Evolutionary conservation across 2,329 filamentous ascomycete genomes (phyloP), one percentile per base, ranked within the genome.

Genomic region (Tolypocladium guangdongense): DNA sequence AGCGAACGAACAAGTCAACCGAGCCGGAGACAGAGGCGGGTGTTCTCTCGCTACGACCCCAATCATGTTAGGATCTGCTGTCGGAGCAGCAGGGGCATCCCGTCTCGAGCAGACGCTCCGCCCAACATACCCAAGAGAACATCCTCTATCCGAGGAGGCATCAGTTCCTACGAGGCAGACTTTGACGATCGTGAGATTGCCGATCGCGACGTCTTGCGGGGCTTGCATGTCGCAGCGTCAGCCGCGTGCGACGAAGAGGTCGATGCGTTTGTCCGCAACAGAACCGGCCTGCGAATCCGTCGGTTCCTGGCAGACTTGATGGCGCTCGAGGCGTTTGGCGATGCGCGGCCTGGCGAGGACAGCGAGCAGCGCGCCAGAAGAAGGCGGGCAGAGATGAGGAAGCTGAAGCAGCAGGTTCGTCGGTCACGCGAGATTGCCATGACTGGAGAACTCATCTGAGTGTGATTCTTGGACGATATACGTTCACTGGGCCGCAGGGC

Each of bases 241-340:
- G 80, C 80, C 12, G 79, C 79, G 5, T 80, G 78, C 50, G 75
- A 82, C 53, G 73, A 78, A 53, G 66, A 73, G 37, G 71, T 81
- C 2, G 78, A 83, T 60, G 70, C 71, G 0, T 75, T 75, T 62
- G 75, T 83, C 52, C 68, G 72, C 32, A 66, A 74, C 24, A 72
- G 73, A 56, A 81, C 78, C 0, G 80, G 80, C 0, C 60, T 80
- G 27, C 68, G 76, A 16, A 72, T 82, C 47, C 72, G 80, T 36
- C 73, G 73, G 7, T 80, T 83, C 56, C 62, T 83, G 18, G 77
- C 77, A 4, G 78, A 81, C 58, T 60, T 83, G 38, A 76, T 72
- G 59, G 71, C 70, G 1, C 72, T 82, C 46, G 78, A 81, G 53
- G 68, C 68, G 14, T 58, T 81, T 41, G 67, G 68, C 2, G 65